A percentile compares a stretch with the other conserved stretches of the same genome.
phyloP scores from a whole-genome alignment of 1,139 yeast species.

The Blastobotrys capitulatus region DNA sequence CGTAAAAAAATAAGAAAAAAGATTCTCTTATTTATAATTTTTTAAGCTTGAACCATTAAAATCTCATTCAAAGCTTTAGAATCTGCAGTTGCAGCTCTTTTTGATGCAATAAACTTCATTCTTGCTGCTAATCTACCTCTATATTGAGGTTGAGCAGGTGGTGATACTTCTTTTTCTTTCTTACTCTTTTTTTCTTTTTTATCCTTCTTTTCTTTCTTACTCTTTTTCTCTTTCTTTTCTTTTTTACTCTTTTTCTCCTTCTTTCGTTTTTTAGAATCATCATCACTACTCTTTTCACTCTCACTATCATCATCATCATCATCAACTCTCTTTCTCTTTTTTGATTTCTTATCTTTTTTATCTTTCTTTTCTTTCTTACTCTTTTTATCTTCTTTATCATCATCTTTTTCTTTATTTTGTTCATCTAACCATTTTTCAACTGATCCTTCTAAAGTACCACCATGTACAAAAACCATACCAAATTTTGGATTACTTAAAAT shows the following conservation, averaged over 20 bases:
- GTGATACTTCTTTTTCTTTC: slow-evolving; percentile 3
- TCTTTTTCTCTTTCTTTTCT: slow-evolving; percentile 19
- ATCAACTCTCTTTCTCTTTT: slow-evolving; percentile 26
- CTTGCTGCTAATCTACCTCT: slow-evolving; percentile 71
- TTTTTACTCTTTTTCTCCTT: slow-evolving; percentile 25
- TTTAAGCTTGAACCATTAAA: slow-evolving; percentile 55
- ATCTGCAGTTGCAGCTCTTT: slow-evolving; percentile 87
- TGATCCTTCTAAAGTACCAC: slow-evolving; percentile 77
- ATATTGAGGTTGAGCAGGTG: slow-evolving; percentile 36
- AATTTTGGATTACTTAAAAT: slow-evolving; percentile 72
- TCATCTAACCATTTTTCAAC: slow-evolving; percentile 51
- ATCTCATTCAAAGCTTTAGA: slow-evolving; percentile 84
- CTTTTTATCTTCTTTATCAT: slow-evolving; percentile 26
- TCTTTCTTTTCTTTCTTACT: slow-evolving; percentile 30
- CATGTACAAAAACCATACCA: slow-evolving; percentile 83
- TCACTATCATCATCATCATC: neutral
- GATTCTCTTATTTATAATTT: neutral
- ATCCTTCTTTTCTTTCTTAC: slow-evolving; percentile 30
- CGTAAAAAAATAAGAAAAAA: neutral
- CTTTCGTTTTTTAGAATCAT: slow-evolving; percentile 26
- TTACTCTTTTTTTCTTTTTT: slow-evolving; percentile 21
- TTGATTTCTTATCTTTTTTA: slow-evolving; percentile 30
- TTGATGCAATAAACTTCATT: slow-evolving; percentile 81
- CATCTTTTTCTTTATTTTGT: slow-evolving; percentile 26
- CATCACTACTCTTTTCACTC: no score